phyloP scores from a whole-genome alignment of 768 basidiomycete species.

The Botryobasidium botryosum region DNA sequence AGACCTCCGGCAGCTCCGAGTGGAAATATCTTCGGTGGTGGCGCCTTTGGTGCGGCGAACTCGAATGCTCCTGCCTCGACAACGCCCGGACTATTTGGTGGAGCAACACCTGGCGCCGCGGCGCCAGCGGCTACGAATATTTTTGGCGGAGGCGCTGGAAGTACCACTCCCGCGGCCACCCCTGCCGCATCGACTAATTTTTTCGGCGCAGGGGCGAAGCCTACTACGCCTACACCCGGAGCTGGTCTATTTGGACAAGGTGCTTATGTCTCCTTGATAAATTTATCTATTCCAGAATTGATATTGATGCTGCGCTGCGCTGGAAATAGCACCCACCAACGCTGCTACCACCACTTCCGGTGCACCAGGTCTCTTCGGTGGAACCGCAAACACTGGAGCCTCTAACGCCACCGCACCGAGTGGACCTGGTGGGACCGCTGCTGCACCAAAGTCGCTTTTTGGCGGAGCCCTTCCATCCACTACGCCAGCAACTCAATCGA shows the following conservation, averaged over 20 bases:
- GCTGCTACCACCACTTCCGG: background rate
- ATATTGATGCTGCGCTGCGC: too few relatives aligned
- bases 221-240: too few relatives aligned
- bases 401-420: background rate
- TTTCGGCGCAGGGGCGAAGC: too few relatives aligned
- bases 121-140: background rate
- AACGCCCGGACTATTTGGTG: background rate
- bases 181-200: too few relatives aligned
- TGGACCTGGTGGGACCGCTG: background rate
- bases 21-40: conserved; percentile 63
- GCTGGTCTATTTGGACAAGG: too few relatives aligned
- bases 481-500: too few relatives aligned
- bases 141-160: background rate
- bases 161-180: background rate
- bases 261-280: too few relatives aligned
- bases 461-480: background rate
- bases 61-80: background rate
- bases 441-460: too few relatives aligned
- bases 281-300: too few relatives aligned
- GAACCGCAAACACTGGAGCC: background rate
- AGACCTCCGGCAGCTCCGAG: conserved; percentile 55
- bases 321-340: background rate
- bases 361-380: conserved; percentile 2
- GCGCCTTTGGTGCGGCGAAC: conserved; percentile 30
- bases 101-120: background rate